Percentiles rank a stretch among this genome's conserved stretches.
These are phyloP conservation scores for Phyllosticta citribraziliensis DNA, from an alignment of 2,329 filamentous ascomycete genomes.

Conservation along the genomic window DNA sequence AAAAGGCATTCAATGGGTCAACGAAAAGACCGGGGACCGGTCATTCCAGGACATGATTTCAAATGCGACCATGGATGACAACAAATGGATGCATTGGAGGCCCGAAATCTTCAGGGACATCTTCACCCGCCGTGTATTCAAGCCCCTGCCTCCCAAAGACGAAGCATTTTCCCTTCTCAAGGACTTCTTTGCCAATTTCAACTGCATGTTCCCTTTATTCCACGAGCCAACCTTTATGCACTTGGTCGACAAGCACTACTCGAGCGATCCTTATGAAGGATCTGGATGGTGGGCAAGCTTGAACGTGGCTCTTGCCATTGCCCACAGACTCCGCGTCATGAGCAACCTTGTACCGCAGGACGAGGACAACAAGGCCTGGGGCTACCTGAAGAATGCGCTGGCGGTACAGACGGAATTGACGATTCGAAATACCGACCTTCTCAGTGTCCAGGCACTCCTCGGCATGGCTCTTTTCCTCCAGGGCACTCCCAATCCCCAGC, in stretches of 20 bases:
- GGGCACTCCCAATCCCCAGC: conserved; percentile 92
- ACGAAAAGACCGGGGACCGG: conserved; percentile 89
- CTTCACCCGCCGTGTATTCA: conserved; percentile 76
- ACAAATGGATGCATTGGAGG: conserved; percentile 96
- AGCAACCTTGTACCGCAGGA: conserved; percentile 83
- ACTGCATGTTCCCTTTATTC: conserved; percentile 95
- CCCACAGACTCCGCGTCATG: conserved; percentile 87
- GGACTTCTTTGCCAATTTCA: conserved; percentile 98
- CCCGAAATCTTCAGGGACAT: conserved; percentile 94
- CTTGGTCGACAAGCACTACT: conserved; percentile 88
- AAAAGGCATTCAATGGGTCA: conserved; percentile 97
- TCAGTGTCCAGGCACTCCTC: conserved; percentile 87
- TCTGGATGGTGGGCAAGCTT: conserved; percentile 98
- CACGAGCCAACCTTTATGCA: conserved; percentile 99
- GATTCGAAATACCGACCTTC: conserved; percentile 89
- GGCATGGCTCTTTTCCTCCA: conserved; percentile 94
- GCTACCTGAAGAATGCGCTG: conserved; percentile 93
- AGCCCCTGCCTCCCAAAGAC: conserved; percentile 71
- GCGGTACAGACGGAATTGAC: conserved; percentile 85
- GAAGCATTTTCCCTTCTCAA: conserved; percentile 80
- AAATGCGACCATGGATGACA: conserved; percentile 74
- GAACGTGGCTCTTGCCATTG: conserved; percentile 88
- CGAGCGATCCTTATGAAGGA: conserved; percentile 81
- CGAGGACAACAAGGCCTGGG: conserved; percentile 91
- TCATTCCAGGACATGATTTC: conserved; percentile 95